A percentile compares a stretch with the other conserved stretches of the same genome.
These are phyloP conservation scores for Globisporangium iwayamae DNA, from an alignment of 352 stramenopile species.

Conservation along the genomic window DNA sequence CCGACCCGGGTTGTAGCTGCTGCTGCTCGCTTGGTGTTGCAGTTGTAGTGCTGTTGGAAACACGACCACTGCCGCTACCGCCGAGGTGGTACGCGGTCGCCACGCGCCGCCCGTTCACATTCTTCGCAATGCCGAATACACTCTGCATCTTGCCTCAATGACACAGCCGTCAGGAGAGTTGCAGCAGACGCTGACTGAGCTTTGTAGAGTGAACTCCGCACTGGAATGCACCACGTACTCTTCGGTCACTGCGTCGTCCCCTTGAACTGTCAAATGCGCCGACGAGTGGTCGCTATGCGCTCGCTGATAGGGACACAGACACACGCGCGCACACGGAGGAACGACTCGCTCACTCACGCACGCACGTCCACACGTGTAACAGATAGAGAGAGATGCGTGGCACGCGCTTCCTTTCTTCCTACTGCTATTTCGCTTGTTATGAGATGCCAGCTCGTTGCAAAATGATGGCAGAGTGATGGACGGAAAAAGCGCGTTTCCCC, in stretches of 20 bases:
- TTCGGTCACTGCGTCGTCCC: too few relatives aligned
- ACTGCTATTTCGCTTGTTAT: neutral
- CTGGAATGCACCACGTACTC: too few relatives aligned
- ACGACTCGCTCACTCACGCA: too few relatives aligned
- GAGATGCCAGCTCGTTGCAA: neutral
- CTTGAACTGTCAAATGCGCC: too few relatives aligned
- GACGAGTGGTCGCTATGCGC: too few relatives aligned
- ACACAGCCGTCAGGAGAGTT: neutral
- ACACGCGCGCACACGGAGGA: too few relatives aligned
- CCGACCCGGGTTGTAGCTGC: neutral
- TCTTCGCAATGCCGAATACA: slow-evolving; percentile 59
- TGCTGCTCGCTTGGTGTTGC: slow-evolving; percentile 6
- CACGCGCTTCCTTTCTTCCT: neutral
- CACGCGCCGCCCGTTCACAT: slow-evolving; percentile 58
- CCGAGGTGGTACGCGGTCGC: slow-evolving; percentile 59
- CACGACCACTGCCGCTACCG: slow-evolving; percentile 14
- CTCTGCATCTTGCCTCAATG: slow-evolving; percentile 35
- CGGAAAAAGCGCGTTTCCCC: neutral
- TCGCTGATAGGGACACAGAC: too few relatives aligned
- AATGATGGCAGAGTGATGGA: neutral
- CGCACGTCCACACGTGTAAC: too few relatives aligned
- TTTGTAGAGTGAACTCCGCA: neutral
- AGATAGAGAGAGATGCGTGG: too few relatives aligned
- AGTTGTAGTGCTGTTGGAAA: slow-evolving; percentile 3
- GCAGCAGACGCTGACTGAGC: neutral